phyloP scores from a whole-genome alignment of 2,329 filamentous ascomycete genomes.

The Leptographium radiaticola region DNA sequence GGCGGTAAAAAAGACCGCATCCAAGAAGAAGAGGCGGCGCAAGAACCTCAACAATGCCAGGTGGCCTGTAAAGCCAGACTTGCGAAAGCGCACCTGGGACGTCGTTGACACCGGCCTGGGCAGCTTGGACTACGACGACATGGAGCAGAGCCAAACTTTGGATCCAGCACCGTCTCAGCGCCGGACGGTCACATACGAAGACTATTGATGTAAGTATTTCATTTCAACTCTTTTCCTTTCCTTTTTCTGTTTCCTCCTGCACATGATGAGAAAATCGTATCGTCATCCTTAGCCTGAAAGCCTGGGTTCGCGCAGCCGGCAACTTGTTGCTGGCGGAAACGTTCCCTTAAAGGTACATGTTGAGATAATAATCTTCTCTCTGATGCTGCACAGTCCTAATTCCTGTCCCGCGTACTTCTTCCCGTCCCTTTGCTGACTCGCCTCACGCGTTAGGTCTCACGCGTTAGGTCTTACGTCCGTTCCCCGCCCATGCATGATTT shows the following conservation, averaged over 20 bases:
- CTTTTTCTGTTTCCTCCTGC: conserved; percentile 1
- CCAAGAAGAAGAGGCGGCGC: conserved; percentile 10
- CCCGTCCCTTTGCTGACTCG: not conserved
- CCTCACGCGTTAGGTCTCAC: no score
- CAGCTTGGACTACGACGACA: conserved; percentile 45
- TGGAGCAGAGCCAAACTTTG: conserved; percentile 14
- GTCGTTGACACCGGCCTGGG: conserved; percentile 48
- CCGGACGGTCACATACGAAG: conserved; percentile 34
- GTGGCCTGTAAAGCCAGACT: conserved; percentile 39
- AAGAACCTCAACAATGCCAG: conserved; percentile 18
- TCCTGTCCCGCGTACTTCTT: no score
- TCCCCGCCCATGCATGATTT: no score
- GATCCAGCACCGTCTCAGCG: conserved; percentile 23
- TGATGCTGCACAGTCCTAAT: conserved; percentile 17
- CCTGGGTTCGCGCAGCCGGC: conserved; percentile 16
- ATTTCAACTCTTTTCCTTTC: not conserved
- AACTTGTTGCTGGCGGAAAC: not conserved
- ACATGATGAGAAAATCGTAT: conserved; percentile 82
- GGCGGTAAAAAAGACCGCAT: not conserved
- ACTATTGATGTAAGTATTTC: conserved; percentile 15
- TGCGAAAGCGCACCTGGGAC: conserved; percentile 56
- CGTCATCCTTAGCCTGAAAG: conserved; percentile 94
- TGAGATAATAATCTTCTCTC: conserved; percentile 38
- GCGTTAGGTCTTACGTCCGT: no score
- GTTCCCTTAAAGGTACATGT: conserved; percentile 19